phyloP scores from a whole-genome alignment of 495 filamentous ascomycete genomes.

The Penicillium odoratum region DNA sequence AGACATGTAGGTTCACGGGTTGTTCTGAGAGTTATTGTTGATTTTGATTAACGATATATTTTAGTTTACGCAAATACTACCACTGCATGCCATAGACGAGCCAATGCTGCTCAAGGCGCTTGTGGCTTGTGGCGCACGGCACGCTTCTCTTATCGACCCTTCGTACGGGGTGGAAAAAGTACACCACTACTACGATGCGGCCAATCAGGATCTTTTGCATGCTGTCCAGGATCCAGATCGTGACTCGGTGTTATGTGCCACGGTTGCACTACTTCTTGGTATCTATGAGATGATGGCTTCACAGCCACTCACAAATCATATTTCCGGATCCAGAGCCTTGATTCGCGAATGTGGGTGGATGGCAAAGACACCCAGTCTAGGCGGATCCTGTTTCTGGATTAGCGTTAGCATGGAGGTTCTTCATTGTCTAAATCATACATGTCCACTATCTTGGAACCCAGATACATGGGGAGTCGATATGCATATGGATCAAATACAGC shows the following conservation, averaged over 20 bases:
- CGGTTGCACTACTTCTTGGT: constrained; percentile 83
- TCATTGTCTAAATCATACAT: constrained; percentile 82
- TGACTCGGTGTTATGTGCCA: constrained; percentile 84
- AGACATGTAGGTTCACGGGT: constrained; percentile 65
- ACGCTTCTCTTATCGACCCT: constrained; percentile 70
- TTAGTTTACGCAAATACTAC: constrained; percentile 75
- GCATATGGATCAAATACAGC: constrained; percentile 58
- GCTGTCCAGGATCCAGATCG: constrained; percentile 78
- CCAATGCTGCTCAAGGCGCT: constrained; percentile 93
- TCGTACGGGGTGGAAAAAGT: constrained; percentile 75
- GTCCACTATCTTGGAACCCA: constrained; percentile 86
- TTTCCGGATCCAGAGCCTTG: constrained; percentile 80
- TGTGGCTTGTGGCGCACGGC: constrained; percentile 83
- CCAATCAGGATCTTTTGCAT: constrained; percentile 70
- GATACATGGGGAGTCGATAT: constrained; percentile 91
- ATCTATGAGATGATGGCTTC: constrained; percentile 92
- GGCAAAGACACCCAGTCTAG: constrained; percentile 74
- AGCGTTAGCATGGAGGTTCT: constrained; percentile 90
- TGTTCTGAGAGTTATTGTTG: not conserved
- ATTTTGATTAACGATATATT: not conserved
- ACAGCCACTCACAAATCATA: constrained; percentile 79
- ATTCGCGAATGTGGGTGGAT: constrained; percentile 93
- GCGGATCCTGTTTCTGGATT: constrained; percentile 91
- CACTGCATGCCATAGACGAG: constrained; percentile 76
- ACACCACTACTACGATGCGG: constrained; percentile 77